Conservation (phyloP, 2,329 filamentous ascomycete genomes). For the Penicillium frequentans region DNA sequence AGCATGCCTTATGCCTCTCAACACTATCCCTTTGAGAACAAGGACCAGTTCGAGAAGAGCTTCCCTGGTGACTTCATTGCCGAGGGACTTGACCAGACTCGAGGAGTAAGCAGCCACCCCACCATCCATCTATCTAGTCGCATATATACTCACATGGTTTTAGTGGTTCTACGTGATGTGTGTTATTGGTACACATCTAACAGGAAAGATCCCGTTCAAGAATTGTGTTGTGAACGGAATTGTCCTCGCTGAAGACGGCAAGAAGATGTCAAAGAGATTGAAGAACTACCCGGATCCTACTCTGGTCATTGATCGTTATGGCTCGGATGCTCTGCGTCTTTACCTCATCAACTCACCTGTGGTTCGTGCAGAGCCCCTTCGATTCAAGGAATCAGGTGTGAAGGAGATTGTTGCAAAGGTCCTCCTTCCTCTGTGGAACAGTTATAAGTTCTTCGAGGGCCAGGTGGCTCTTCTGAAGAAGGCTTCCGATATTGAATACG, state of each 20-base stretch:
- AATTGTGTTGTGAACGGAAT: conserved; percentile 97
- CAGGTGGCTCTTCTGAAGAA: conserved; percentile 87
- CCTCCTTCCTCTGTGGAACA: conserved; percentile 89
- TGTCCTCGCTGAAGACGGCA: conserved; percentile 89
- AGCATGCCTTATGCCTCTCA: conserved; percentile 92
- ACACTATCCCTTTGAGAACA: conserved; percentile 91
- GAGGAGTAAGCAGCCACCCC: conserved; percentile 51
- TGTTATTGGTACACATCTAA: conserved; percentile 84
- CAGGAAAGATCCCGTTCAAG: conserved; percentile 81
- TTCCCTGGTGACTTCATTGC: conserved; percentile 95
- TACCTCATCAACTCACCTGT: conserved; percentile 97
- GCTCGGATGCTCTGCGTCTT: conserved; percentile 87
- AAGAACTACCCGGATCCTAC: conserved; percentile 94
- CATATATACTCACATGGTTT: background rate
- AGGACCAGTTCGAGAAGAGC: conserved; percentile 72
- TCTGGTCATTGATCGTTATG: conserved; percentile 81
- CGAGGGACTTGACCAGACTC: conserved; percentile 88
- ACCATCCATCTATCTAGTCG: background rate
- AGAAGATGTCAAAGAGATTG: conserved; percentile 97
- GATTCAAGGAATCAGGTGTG: conserved; percentile 89
- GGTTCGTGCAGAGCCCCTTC: conserved; percentile 82
- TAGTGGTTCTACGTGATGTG: conserved; percentile 85
- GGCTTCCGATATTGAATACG: conserved; percentile 71
- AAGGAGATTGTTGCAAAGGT: conserved; percentile 95
- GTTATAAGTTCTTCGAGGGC: conserved; percentile 92